Conservation (phyloP, 2,329 filamentous ascomycete genomes). For the Xylaria sp. region DNA sequence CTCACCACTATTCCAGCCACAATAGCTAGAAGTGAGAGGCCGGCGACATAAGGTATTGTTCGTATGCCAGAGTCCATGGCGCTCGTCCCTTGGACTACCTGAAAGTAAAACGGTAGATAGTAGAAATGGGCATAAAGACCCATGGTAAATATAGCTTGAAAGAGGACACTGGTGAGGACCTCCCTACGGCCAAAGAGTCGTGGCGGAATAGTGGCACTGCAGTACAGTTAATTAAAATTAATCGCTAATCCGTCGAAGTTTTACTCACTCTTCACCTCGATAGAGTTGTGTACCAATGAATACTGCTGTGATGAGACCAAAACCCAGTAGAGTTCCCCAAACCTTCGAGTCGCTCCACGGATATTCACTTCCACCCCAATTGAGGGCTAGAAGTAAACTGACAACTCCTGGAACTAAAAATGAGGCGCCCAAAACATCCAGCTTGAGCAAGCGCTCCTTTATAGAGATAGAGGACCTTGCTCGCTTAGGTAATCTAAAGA, state of each 20-base stretch:
- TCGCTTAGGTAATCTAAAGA: slow-evolving; percentile 2
- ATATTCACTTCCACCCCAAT: slow-evolving; percentile 26
- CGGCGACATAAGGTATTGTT: slow-evolving; percentile 18
- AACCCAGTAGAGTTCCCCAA: slow-evolving; percentile 17
- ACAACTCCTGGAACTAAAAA: slow-evolving; percentile 18
- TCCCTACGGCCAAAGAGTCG: slow-evolving; percentile 12
- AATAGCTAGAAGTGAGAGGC: slow-evolving; percentile 14
- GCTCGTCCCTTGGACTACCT: slow-evolving; percentile 9
- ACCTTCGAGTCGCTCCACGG: slow-evolving; percentile 27
- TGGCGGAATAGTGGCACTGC: slow-evolving; percentile 26
- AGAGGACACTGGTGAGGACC: slow-evolving; percentile 13
- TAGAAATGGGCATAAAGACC: slow-evolving; percentile 14
- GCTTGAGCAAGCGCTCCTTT: slow-evolving; percentile 5
- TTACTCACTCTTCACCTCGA: slow-evolving; percentile 21
- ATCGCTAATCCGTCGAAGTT: neutral
- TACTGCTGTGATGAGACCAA: slow-evolving; percentile 9
- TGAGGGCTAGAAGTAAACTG: slow-evolving; percentile 19
- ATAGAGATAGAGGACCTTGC: slow-evolving; percentile 4
- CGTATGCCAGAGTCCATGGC: slow-evolving; percentile 25
- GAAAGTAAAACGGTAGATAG: slow-evolving; percentile 31
- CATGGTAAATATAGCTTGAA: slow-evolving; percentile 17
- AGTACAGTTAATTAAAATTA: neutral
- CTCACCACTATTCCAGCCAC: slow-evolving; percentile 17
- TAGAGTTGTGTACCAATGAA: slow-evolving; percentile 19
- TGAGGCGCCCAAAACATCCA: slow-evolving; percentile 16